Evolutionary conservation across 2,329 filamentous ascomycete genomes (phyloP), one percentile per base, ranked within the genome.

Genomic region (Colletotrichum brevisporum): DNA sequence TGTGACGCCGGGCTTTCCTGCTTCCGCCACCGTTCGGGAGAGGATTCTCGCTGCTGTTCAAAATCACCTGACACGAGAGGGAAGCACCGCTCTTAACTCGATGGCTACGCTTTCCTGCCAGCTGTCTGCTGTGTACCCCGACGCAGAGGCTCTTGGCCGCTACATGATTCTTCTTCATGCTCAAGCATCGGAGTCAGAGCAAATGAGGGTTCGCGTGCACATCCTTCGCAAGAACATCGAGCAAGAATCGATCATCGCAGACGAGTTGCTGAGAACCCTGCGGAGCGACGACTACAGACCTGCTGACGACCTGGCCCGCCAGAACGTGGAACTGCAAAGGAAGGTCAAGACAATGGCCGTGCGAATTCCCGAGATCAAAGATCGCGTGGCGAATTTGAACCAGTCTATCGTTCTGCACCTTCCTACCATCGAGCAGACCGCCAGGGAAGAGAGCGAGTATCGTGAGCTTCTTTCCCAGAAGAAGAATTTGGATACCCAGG

Each of bases 261-360:
- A 79, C 13, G 63, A 71, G 1, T 75, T 89, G 43, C 76, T 87
- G 9, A 71, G 75, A 6, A 79, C 83, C 12, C 76, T 90, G 4
- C 78, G 80, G 26, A 76, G 78, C 15, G 80, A 83, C 6, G 77
- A 78, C 15, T 91, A 88, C 74, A 84, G 87, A 16, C 86, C 88
- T 0, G 80, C 89, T 0, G 75, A 88, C 0, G 83, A 89, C 70
- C 81, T 95, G 4, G 87, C 89, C 12, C 89, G 89, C 72, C 87
- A 91, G 72, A 95, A 94, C n/a, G 84, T 91, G 4, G 91, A 96
- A 58, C 88, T 92, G 80, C 89, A 91, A 72, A 89, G 92, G 63
- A 89, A 86, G 64, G 88, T 91, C 56, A 94, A 94, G 76, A 81
- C 88, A n/a, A 83, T 93, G 45, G 82, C 85, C 15, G 81, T 89